Conservation (phyloP, 495 filamentous ascomycete species). For the Trichoderma erinaceum region DNA sequence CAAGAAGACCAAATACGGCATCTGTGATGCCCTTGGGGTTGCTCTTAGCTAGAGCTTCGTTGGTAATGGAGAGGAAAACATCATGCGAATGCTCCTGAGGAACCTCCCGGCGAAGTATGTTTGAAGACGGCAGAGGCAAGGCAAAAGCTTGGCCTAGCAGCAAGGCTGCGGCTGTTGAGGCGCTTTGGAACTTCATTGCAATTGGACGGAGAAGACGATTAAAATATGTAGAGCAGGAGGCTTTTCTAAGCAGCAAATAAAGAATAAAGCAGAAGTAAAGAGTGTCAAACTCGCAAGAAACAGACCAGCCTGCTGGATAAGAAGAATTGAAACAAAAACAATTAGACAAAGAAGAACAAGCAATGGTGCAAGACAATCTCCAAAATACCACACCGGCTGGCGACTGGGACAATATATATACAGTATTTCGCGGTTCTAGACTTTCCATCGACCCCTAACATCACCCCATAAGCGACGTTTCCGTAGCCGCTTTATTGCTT, state of each 20-base stretch:
- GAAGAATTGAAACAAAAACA: not conserved
- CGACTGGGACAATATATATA: not conserved
- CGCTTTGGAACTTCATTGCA: not conserved
- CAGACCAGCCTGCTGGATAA: not conserved
- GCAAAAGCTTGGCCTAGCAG: not conserved
- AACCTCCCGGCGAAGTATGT: constrained; percentile 35
- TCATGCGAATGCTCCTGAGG: constrained; percentile 62
- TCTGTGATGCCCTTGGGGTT: constrained; percentile 56
- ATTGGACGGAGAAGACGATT: not conserved
- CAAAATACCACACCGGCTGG: not conserved
- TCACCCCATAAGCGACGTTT: not conserved
- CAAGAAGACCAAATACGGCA: constrained; percentile 58
- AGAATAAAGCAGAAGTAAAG: not conserved
- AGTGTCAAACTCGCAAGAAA: not conserved
- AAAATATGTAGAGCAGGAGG: not conserved
- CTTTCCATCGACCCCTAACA: not conserved
- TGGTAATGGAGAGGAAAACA: constrained; percentile 42
- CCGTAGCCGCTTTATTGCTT: not conserved
- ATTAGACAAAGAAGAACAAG: not conserved
- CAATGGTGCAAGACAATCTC: not conserved
- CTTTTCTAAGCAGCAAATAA: not conserved
- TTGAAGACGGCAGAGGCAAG: not conserved
- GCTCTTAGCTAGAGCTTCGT: constrained; percentile 45
- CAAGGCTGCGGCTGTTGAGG: not conserved
- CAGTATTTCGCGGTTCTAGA: not conserved